These are phyloP conservation scores for Lactuca saligna DNA, from an alignment of 129 eudicot species.

Conservation along the genomic window DNA sequence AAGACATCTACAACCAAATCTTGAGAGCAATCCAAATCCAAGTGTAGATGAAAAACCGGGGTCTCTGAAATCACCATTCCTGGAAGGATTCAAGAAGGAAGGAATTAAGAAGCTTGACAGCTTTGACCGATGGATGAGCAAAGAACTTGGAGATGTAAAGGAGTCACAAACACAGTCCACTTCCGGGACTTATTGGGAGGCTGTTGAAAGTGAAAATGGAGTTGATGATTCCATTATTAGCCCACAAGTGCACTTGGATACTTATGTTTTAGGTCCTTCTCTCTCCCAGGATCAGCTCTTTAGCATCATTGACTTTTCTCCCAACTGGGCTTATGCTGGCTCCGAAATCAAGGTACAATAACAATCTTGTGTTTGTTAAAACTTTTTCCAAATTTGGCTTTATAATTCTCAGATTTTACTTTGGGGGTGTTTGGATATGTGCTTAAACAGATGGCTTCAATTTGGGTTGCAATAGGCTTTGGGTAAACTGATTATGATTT, in stretches of 20 bases:
- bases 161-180: constrained; percentile 69
- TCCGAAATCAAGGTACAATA: constrained; percentile 72
- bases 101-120: constrained; percentile 93
- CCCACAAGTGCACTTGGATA: constrained; percentile 55
- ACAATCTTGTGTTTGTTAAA: constrained; percentile 19
- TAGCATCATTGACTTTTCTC: constrained; percentile 85
- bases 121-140: constrained; percentile 93
- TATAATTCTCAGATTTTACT: background rate
- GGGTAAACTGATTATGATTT: constrained; percentile 1
- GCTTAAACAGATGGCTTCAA: no score
- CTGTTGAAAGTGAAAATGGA: constrained; percentile 67
- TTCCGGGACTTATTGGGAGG: constrained; percentile 82
- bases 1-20: constrained; percentile 33
- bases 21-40: constrained; percentile 35
- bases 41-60: constrained; percentile 41
- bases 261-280: constrained; percentile 72
- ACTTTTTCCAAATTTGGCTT: background rate
- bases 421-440: background rate
- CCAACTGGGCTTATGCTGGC: constrained; percentile 72
- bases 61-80: constrained; percentile 53
- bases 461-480: no score
- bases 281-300: constrained; percentile 91
- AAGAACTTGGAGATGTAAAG: constrained; percentile 88
- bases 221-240: constrained; percentile 61
- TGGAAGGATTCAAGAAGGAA: constrained; percentile 63